Base-by-base conservation (phyloP, 2,329 filamentous ascomycete genomes). In the Moelleriella libera region DNA sequence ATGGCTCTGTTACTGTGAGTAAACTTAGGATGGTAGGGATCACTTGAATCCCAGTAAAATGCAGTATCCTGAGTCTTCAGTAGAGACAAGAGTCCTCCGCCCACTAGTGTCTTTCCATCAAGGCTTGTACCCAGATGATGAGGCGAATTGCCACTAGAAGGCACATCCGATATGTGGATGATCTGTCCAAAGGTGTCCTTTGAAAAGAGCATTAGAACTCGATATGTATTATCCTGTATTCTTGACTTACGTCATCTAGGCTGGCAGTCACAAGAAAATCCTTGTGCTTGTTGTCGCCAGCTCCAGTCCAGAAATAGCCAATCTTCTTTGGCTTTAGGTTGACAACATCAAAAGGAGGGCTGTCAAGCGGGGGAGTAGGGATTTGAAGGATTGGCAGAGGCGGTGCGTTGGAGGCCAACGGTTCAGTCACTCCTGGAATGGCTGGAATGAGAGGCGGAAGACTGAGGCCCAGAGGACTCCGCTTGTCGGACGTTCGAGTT, bases 241-340 rank as follows among this genome's bases (percentile, higher is more conserved):
- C 34, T 9, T 9, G 12, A 37, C 64, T 59, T 53, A 71, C 68
- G 65, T 80, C 76, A 52, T 80, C 76, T 5, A 80, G 68, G 57
- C 70, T 75, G 58, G 74, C 71, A 1, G 76, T 76, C 1, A 73
- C 73, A 42, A 80, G 59, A 59, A 80, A 80, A 52, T 80, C 71
- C 57, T 72, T 72, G 60, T 80, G 76, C 44, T 69, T 55, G 55
- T 80, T 80, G 55, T 80, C 76, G 37, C 74, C 77, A 34, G 77
- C 67, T 14, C 70, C 76, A 46, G 75, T 78, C 75, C 75, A 80
- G 63, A 80, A 80, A 61, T 80, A 80, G 0, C 76, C 78, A 57
- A 81, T 76, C 65, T 81, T 81, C 71, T 80, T 81, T 30, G 78
- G 77, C 63, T 73, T 74, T 57, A 80, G 70, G 50, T 74, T 63